Base-by-base conservation (phyloP, 306 rosid genomes). In the Rubus idaeus region DNA sequence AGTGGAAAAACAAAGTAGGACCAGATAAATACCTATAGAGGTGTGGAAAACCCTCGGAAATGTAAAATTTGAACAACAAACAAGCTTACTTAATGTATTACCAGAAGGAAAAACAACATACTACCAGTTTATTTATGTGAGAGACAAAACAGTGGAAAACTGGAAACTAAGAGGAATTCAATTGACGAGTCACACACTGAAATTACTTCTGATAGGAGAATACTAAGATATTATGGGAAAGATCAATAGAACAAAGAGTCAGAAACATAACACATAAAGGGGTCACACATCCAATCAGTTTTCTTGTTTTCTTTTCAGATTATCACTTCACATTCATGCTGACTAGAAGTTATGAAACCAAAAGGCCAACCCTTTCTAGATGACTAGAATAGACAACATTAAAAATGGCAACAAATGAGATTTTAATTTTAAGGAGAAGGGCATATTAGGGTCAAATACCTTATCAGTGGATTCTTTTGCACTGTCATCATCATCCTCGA, bases 401-500 rank as follows among this genome's bases (percentile, higher is more conserved):
- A 4, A 10, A 23, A 9, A 10, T 10, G 39, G 3, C 14, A 30
- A 58, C 39, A n/a, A 11, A 40, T 72, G 65, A 72, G 5, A 40
- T 40, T 51, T 53, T 40, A 46, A 61, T 44, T 49, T 5, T 45
- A 17, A 46, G 8, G 37, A 50, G 47, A 11, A 14, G 10, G 62
- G 12, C 6, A 17, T 13, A 26, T 14, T 47, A 57, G 26, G 53
- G 30, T 55, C 76, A 55, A 40, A 55, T 75, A 95, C 99, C 97
- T 95, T 92, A 58, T 92, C 88, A 66, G 62, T 73, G 17, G 74
- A 75, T 68, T 75, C 83, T 62, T 78, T 86, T 82, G 73, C 91
- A 6, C 75, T 80, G 75, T 87, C 97, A 77, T 83, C 89, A 68
- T 83, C 91, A 75, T 83, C 90, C 80, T 92, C 99, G 39, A 92